Evolutionary conservation across 345 rosid species (phyloP), one percentile per base, ranked within the genome.

Genomic region (Durio zibethinus): DNA sequence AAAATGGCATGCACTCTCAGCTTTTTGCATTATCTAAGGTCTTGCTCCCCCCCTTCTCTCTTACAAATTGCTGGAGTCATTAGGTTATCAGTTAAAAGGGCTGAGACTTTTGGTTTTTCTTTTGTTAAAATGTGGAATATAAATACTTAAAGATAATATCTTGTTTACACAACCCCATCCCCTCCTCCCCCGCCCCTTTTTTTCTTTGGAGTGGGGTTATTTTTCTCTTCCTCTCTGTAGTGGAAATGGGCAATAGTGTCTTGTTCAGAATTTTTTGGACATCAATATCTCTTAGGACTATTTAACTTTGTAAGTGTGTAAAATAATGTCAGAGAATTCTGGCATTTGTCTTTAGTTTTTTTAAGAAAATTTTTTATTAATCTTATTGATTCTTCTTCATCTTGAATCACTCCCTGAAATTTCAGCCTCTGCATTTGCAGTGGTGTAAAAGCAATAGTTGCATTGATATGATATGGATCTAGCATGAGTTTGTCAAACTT

Each of bases 1-100:
- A 97, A 79, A 97, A 82, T 83, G 99, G 99, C 82, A 92, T 97
- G 99, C 99, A 91, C 82, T 79, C 97, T 78, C 99, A 97, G 78
- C 99, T 97, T 65, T 91, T 91, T 89, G 98, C 99, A 76, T 76
- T 94, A 73, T 87, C 97, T 38, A 97, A 97, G 99, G 99, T 50
- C n/a, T 70, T 56, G 2, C 75, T 47, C 25, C 76, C 29, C 42
- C 54, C 48, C 40, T 71, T 29, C 43, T 59, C 56, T 48, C 12
- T 42, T 25, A 14, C 73, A 47, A 16, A 70, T 18, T 48, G 15
- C 45, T 52, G 74, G 16, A 72, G 2, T 52, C 47, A 5, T 50
- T 18, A 50, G 23, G 4, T 33, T 16, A 29, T 70, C 10, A 8
- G 59, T 70, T 52, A 9, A 69, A 48, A 48, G 18, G 4, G 25